These are phyloP conservation scores for Baorangia bicolor DNA, from an alignment of 768 basidiomycete species.

Conservation along the genomic window DNA sequence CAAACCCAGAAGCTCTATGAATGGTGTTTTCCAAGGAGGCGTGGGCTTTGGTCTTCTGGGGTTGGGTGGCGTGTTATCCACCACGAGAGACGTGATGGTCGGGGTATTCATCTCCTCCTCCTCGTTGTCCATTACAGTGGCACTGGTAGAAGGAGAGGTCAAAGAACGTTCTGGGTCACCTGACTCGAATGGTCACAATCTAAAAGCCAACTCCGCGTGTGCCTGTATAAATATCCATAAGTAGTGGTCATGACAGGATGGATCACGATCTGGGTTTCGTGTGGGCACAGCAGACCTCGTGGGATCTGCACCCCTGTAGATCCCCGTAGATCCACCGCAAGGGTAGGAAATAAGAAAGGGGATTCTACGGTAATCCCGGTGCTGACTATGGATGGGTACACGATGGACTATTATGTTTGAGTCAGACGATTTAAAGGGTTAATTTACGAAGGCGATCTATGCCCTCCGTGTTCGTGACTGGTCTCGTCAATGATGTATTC, in stretches of 20 bases:
- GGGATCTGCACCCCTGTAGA: background rate
- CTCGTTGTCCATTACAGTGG: slow-evolving; percentile 9
- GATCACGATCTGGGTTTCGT: background rate
- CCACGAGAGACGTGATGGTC: slow-evolving; percentile 6
- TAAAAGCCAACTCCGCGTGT: slow-evolving; percentile 6
- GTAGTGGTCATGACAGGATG: background rate
- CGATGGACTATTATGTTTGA: background rate
- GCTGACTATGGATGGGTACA: background rate
- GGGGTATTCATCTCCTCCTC: background rate
- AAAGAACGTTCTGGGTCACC: slow-evolving; percentile 4
- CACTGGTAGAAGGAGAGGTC: slow-evolving; percentile 6
- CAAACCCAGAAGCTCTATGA: slow-evolving; percentile 9
- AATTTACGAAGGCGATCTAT: background rate
- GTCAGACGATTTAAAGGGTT: background rate
- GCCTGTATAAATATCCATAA: background rate
- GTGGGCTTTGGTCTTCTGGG: background rate
- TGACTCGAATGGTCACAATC: slow-evolving; percentile 1
- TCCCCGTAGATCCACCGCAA: background rate
- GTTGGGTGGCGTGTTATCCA: background rate
- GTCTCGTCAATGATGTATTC: background rate
- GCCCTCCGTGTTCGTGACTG: background rate
- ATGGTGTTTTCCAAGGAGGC: slow-evolving; percentile 8
- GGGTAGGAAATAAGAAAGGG: background rate
- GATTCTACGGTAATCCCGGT: background rate
- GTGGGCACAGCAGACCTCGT: background rate